A percentile compares a stretch with the other conserved stretches of the same genome.
phyloP scores from a whole-genome alignment of 73 alveolate species.

The Tetrahymena elliotti region DNA sequence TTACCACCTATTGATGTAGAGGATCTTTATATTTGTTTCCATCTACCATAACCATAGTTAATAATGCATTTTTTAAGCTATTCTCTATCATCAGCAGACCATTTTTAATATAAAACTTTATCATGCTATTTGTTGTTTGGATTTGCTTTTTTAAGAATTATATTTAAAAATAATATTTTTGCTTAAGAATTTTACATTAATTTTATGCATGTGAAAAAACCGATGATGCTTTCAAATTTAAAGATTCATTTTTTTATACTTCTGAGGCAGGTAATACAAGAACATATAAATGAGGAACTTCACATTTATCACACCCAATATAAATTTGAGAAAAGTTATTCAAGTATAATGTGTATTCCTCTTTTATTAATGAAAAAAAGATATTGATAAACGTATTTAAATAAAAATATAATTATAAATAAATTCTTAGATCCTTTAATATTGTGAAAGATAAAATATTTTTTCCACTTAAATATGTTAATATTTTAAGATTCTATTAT shows the following conservation, averaged over 20 bases:
- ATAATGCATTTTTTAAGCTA: slow-evolving; percentile 36
- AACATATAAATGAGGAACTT: background rate
- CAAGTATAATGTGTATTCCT: background rate
- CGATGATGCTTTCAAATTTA: background rate
- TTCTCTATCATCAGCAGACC: slow-evolving; percentile 51
- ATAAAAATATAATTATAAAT: too few relatives aligned
- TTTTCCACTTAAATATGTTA: too few relatives aligned
- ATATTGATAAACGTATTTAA: background rate
- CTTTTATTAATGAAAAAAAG: background rate
- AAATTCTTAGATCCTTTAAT: too few relatives aligned
- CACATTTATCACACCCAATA: background rate
- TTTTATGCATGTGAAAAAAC: background rate
- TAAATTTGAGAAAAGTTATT: background rate
- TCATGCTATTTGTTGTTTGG: slow-evolving; percentile 18
- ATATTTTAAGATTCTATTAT: too few relatives aligned
- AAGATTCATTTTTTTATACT: background rate
- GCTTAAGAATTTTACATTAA: background rate
- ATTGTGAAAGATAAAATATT: background rate
- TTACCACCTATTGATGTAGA: slow-evolving; percentile 37
- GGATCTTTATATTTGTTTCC: slow-evolving; percentile 46
- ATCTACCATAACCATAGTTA: slow-evolving; percentile 35
- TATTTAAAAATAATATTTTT: background rate
- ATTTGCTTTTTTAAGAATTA: background rate
- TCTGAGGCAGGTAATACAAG: background rate
- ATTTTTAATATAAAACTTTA: slow-evolving; percentile 22